A percentile compares a stretch with the other conserved stretches of the same genome.
Evolutionary conservation across 164 flowering plant species (phyloP).

Genomic region (Echeveria elegans): DNA sequence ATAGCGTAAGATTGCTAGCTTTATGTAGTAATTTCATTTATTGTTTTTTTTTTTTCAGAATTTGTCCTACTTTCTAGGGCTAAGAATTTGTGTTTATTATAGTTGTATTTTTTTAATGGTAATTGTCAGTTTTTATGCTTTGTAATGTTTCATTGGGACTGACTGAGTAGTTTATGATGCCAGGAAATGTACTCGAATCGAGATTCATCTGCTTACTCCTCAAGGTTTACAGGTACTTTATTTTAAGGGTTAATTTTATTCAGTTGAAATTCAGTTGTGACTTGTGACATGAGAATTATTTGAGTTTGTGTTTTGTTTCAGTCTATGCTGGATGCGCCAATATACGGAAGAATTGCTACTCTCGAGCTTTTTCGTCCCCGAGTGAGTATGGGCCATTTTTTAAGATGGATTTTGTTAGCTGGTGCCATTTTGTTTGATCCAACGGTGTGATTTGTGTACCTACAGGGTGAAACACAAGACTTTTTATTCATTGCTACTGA

Average conservation of each 20-base stretch:
- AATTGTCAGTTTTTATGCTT: too few relatives aligned
- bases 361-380: constrained; percentile 98
- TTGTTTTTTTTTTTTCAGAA: not conserved
- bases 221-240: constrained; percentile 81
- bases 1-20: constrained; percentile 50
- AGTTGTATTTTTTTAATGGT: too few relatives aligned
- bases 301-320: too few relatives aligned
- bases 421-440: not conserved
- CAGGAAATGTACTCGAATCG: constrained; percentile 97
- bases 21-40: not conserved
- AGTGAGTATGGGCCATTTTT: too few relatives aligned
- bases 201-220: constrained; percentile 83
- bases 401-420: not conserved
- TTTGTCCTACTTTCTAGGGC: not conserved
- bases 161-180: too few relatives aligned
- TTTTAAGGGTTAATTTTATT: too few relatives aligned
- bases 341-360: constrained; percentile 98
- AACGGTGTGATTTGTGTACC: constrained; percentile 7
- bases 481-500: constrained; percentile 92
- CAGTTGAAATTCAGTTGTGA: too few relatives aligned
- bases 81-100: too few relatives aligned
- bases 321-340: constrained; percentile 97
- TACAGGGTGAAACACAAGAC: constrained; percentile 96
- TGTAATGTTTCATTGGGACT: too few relatives aligned
- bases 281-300: too few relatives aligned